Percentiles rank a stretch among this genome's conserved stretches.
phyloP scores from a whole-genome alignment of 257 asterid species.

The Plantago elongata region DNA sequence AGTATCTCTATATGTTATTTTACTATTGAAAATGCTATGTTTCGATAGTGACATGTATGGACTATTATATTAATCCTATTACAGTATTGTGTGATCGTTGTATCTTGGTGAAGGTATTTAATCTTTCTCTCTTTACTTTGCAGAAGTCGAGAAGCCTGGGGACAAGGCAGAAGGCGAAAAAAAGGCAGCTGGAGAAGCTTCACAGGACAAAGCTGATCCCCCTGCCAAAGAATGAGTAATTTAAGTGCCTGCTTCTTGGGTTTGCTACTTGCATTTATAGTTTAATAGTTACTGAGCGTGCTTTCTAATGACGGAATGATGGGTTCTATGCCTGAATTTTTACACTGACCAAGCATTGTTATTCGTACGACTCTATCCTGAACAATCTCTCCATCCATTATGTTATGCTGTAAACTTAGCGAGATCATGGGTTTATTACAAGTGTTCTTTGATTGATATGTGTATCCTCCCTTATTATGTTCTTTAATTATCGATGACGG shows the following conservation, averaged over 20 bases:
- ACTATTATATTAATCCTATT: no score
- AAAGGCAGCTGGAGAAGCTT: conserved; percentile 31
- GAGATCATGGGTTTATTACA: not conserved
- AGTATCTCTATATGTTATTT: no score
- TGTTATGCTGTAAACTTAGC: conserved; percentile 22
- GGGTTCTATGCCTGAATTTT: conserved; percentile 21
- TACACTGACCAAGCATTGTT: conserved; percentile 19
- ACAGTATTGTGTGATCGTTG: not conserved
- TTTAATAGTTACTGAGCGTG: conserved; percentile 15
- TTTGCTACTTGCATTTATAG: conserved; percentile 16
- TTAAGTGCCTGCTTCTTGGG: conserved; percentile 5
- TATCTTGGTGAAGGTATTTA: not conserved
- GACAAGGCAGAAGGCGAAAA: conserved; percentile 22
- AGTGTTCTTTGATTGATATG: not conserved
- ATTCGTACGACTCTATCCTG: conserved; percentile 19
- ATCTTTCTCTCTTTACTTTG: not conserved
- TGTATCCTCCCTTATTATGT: not conserved
- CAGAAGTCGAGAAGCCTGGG: conserved; percentile 44
- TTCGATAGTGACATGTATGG: no score
- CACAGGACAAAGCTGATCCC: conserved; percentile 36
- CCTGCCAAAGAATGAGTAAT: conserved; percentile 31
- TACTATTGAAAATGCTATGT: no score
- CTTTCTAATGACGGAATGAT: conserved; percentile 20
- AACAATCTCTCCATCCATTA: conserved; percentile 13
- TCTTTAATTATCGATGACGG: no score